phyloP scores from a whole-genome alignment of 441 rosid genomes.

The Pelargonium myrrhifolium region DNA sequence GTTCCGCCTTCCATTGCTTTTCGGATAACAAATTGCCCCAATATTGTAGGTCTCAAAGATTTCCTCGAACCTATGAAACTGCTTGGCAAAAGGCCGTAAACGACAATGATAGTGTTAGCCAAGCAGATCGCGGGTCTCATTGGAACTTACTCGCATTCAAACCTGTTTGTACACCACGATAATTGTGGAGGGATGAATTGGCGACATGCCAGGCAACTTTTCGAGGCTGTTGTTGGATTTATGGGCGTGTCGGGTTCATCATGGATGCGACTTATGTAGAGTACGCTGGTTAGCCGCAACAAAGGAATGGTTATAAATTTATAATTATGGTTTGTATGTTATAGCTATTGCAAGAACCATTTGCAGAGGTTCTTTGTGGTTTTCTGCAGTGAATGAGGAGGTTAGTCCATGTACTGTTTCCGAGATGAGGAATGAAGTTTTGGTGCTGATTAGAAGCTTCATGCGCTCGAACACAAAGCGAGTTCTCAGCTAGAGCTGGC shows the following conservation, averaged over 20 bases:
- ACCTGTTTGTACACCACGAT: too few species aligned
- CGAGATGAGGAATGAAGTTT: constrained; percentile 43
- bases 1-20: too few species aligned
- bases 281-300: constrained; percentile 49
- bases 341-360: constrained; percentile 49
- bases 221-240: constrained; percentile 34
- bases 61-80: too few species aligned
- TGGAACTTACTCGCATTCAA: too few species aligned
- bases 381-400: constrained; percentile 44
- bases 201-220: constrained; percentile 39
- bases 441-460: constrained; percentile 41
- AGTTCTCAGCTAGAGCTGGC: too few species aligned
- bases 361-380: constrained; percentile 47
- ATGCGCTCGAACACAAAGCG: too few species aligned
- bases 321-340: constrained; percentile 63
- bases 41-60: too few species aligned
- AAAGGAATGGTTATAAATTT: constrained; percentile 59
- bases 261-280: constrained; percentile 30
- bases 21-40: too few species aligned
- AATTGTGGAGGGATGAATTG: too few species aligned
- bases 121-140: too few species aligned
- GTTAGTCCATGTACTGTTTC: constrained; percentile 43
- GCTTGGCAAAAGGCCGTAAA: too few species aligned
- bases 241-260: constrained; percentile 25
- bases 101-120: too few species aligned